phyloP scores from a whole-genome alignment of 768 basidiomycete genomes.

The Hydnum rufescens region DNA sequence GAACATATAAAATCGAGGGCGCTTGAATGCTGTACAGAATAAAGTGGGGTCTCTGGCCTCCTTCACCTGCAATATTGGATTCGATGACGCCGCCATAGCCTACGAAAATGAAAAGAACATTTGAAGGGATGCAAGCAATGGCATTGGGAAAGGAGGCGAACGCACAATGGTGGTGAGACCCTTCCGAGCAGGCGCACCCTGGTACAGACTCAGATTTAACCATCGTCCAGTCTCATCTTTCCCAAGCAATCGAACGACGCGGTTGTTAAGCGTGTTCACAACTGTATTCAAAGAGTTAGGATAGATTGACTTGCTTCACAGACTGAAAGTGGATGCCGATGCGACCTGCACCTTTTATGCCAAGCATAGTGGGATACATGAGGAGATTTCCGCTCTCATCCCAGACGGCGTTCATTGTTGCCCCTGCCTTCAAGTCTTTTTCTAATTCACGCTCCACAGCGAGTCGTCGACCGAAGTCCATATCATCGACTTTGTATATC shows the following conservation, averaged over 20 bases:
- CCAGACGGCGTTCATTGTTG: constrained; percentile 83
- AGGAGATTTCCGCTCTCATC: constrained; percentile 94
- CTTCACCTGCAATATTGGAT: constrained; percentile 81
- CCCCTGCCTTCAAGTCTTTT: constrained; percentile 23
- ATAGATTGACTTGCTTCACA: neutral
- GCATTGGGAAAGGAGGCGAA: constrained; percentile 7
- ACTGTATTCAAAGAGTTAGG: too few species aligned
- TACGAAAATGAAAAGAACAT: constrained; percentile 15
- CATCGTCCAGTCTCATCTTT: constrained; percentile 89
- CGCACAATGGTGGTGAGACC: constrained; percentile 60
- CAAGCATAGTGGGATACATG: constrained; percentile 80
- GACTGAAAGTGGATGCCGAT: neutral
- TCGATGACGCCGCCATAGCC: constrained; percentile 92
- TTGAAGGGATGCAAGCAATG: neutral
- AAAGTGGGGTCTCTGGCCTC: constrained; percentile 74
- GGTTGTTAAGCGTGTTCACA: constrained; percentile 86
- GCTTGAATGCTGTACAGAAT: constrained; percentile 85
- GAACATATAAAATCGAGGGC: constrained; percentile 86
- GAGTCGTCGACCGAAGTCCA: constrained; percentile 97
- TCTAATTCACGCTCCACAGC: constrained; percentile 86
- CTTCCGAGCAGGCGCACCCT: constrained; percentile 84
- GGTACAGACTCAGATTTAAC: constrained; percentile 75
- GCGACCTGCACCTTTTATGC: constrained; percentile 62
- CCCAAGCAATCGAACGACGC: constrained; percentile 69
- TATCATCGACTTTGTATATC: constrained; percentile 82